Evolutionary conservation across 1,284 basidiomycete genomes (phyloP).

Genomic region (Fomitopsis pinicola): DNA sequence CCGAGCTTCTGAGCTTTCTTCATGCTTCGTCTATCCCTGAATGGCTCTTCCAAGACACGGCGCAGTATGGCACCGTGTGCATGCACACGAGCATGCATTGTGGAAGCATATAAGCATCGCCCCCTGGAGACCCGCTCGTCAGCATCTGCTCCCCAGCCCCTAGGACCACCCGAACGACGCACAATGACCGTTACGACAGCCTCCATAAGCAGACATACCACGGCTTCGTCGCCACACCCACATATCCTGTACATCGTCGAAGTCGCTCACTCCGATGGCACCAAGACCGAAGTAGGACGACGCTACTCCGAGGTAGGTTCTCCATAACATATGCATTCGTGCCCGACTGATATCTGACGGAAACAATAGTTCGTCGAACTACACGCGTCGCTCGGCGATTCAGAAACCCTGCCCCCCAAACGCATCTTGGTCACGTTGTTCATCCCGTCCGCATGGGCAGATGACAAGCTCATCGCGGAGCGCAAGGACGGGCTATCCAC

Average conservation of each 20-base stretch:
- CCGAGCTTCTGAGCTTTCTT: too few species aligned
- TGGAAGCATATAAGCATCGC: too few species aligned
- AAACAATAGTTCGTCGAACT: slow-evolving; percentile 40
- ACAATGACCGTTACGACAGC: slow-evolving; percentile 16
- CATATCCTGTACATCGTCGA: slow-evolving; percentile 46
- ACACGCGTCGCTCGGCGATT: slow-evolving; percentile 31
- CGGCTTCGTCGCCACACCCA: slow-evolving; percentile 44
- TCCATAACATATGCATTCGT: slow-evolving; percentile 3
- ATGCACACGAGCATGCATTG: too few species aligned
- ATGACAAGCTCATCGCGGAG: slow-evolving; percentile 47
- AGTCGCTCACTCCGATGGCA: slow-evolving; percentile 31
- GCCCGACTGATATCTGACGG: not conserved
- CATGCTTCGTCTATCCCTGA: too few species aligned
- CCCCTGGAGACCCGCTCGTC: not conserved
- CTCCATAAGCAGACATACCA: slow-evolving; percentile 42
- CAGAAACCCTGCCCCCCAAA: slow-evolving; percentile 44
- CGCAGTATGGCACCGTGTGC: too few species aligned
- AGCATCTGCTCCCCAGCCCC: not conserved
- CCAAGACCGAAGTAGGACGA: slow-evolving; percentile 30
- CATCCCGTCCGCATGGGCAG: slow-evolving; percentile 48
- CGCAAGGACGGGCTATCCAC: slow-evolving; percentile 43
- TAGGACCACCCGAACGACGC: too few species aligned
- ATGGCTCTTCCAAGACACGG: too few species aligned
- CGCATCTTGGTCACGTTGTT: slow-evolving; percentile 43
- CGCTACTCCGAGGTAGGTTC: slow-evolving; percentile 47